Conservation (phyloP, 2,329 filamentous ascomycete genomes). For the Raffaelea albimanens region DNA sequence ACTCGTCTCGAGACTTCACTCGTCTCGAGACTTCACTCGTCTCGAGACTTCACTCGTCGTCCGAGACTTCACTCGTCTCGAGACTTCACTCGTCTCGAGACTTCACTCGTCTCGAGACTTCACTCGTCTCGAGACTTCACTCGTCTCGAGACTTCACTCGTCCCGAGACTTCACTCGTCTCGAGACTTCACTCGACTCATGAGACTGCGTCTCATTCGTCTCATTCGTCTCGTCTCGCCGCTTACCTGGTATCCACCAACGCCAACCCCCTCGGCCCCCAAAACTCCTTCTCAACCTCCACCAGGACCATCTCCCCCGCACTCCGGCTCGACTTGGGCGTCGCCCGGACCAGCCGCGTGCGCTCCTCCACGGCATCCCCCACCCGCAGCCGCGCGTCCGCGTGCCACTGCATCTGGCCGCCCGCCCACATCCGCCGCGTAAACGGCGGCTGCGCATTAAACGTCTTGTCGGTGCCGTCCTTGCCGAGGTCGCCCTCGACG, state of each 20-base stretch:
- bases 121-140: no score
- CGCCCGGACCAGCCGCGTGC: constrained; percentile 34
- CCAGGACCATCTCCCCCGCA: constrained; percentile 54
- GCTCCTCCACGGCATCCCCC: background rate
- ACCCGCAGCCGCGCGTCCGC: background rate
- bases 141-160: no score
- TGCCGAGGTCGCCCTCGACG: constrained; percentile 42
- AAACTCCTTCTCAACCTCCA: constrained; percentile 53
- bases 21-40: no score
- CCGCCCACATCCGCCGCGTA: constrained; percentile 59
- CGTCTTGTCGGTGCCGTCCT: constrained; percentile 50
- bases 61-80: no score
- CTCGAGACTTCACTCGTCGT: no score
- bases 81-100: no score
- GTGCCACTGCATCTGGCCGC: constrained; percentile 46
- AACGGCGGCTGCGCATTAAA: constrained; percentile 53
- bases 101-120: no score
- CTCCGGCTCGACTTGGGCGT: constrained; percentile 43
- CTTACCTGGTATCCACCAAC: constrained; percentile 40
- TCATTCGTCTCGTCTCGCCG: no score
- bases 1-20: no score
- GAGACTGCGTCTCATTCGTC: no score
- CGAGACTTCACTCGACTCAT: no score
- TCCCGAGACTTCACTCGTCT: no score
- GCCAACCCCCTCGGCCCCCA: constrained; percentile 39